phyloP scores from a whole-genome alignment of 2,329 filamentous ascomycete species.

The Penicillium glabrum region DNA sequence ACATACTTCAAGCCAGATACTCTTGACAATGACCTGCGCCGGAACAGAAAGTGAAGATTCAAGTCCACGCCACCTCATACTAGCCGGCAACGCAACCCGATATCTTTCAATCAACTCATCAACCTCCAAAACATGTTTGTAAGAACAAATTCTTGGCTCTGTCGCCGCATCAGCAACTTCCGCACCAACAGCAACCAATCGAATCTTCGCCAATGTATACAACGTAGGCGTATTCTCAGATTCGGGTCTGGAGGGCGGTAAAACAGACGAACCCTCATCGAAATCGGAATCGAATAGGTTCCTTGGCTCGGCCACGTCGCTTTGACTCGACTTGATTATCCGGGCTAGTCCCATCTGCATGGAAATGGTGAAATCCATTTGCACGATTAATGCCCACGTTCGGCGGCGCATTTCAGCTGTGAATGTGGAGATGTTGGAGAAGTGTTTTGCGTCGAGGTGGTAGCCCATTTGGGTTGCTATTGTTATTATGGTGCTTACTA shows the following conservation, averaged over 20 bases:
- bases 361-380: constrained; percentile 57
- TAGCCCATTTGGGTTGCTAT: constrained; percentile 60
- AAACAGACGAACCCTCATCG: constrained; percentile 43
- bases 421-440: constrained; percentile 52
- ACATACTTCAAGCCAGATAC: neutral
- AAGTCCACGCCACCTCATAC: neutral
- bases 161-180: neutral
- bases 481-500: constrained; percentile 1
- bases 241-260: constrained; percentile 54
- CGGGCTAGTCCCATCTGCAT: constrained; percentile 64
- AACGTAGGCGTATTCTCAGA: constrained; percentile 41
- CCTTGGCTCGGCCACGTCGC: constrained; percentile 55
- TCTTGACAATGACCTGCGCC: neutral
- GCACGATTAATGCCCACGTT: constrained; percentile 39
- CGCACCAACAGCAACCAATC: neutral
- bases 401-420: constrained; percentile 53
- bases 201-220: constrained; percentile 9
- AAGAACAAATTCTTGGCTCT: neutral
- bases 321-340: constrained; percentile 58
- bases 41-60: neutral
- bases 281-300: constrained; percentile 64
- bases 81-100: neutral
- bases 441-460: constrained; percentile 55
- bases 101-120: neutral
- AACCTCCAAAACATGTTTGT: neutral